These are phyloP conservation scores for Sporothrix pallida DNA, from an alignment of 2,329 filamentous ascomycete genomes.

Conservation along the genomic window DNA sequence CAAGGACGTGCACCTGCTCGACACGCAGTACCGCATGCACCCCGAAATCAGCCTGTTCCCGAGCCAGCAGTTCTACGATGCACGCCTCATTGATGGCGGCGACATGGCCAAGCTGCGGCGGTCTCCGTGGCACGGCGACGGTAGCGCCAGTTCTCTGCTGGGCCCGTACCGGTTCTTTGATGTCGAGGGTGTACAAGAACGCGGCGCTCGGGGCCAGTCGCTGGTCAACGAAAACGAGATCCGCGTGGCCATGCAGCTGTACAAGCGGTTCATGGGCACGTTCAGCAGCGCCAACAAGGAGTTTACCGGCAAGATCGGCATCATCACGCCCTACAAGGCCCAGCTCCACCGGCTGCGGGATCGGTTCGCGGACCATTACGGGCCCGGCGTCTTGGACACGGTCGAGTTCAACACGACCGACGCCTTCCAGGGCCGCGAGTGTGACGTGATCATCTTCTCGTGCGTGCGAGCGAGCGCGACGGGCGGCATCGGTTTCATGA, in stretches of 20 bases:
- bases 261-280: conserved; percentile 70
- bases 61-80: conserved; percentile 90
- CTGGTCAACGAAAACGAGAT: conserved; percentile 88
- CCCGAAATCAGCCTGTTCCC: conserved; percentile 93
- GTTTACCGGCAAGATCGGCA: conserved; percentile 83
- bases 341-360: conserved; percentile 81
- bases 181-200: conserved; percentile 84
- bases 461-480: conserved; percentile 93
- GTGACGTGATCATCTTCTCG: conserved; percentile 98
- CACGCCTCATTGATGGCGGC: conserved; percentile 80
- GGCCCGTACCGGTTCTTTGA: conserved; percentile 98
- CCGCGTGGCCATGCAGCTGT: conserved; percentile 83
- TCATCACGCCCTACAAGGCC: conserved; percentile 98
- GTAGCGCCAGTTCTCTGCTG: conserved; percentile 67
- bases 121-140: conserved; percentile 77
- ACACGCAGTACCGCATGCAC: conserved; percentile 99
- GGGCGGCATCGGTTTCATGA: conserved; percentile 97
- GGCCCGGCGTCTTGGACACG: conserved; percentile 72
- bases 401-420: conserved; percentile 99
- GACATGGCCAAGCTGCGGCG: conserved; percentile 78
- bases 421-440: conserved; percentile 95
- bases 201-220: conserved; percentile 83
- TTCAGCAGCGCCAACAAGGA: conserved; percentile 53
- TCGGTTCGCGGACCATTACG: conserved; percentile 75
- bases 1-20: conserved; percentile 87